Base-by-base conservation (phyloP, 2,329 filamentous ascomycete species). In the Pseudogymnoascus sp. region DNA sequence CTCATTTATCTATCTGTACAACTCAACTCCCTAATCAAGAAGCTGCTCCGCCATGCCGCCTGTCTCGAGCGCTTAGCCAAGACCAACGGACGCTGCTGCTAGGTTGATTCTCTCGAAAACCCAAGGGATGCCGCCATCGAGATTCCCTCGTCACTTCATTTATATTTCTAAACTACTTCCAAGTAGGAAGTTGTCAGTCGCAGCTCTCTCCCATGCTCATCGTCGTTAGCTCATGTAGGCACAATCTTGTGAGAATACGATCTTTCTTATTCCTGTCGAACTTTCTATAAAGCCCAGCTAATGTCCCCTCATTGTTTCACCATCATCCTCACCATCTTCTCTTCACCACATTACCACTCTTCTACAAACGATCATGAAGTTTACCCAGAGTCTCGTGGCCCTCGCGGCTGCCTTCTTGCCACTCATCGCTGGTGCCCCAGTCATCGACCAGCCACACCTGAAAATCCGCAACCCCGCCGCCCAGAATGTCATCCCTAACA, bases 401-500 rank as follows among this genome's bases (percentile, higher is more conserved):
- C 67, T 72, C 47, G 70, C 71, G 62, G 71, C 70, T 61, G 31
- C 67, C 13, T 62, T 71, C 61, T 61, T 65, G 19, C 70, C 71
- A 17, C 61, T 67, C 19, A 65, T 70, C 36, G 67, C 71, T 40
- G 70, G 63, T 38, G 70, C 71, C 7, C 71, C 71, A 62, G 60
- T 69, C 23, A 17, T 23, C 3, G 44, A 50, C 44, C 23, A 60
- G 19, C 17, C 57, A 60, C 57, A 36, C 57, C 31, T 60, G 31
- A 73, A 73, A 59, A 69, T 70, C 69, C 74, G 75, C 69, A 87
- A 86, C 71, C 72, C 78, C 2, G 73, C 78, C 35, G 79, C 78
- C 63, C 67, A 68, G 10, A 76, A 84, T 68, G 73, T 81, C 64
- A 78, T 87, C 44, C 75, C 80, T 28, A 80, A 83, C 76, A 78